Evolutionary conservation across 805 yeast species (phyloP).

Genomic region (Sugiyamaella marilandica): DNA sequence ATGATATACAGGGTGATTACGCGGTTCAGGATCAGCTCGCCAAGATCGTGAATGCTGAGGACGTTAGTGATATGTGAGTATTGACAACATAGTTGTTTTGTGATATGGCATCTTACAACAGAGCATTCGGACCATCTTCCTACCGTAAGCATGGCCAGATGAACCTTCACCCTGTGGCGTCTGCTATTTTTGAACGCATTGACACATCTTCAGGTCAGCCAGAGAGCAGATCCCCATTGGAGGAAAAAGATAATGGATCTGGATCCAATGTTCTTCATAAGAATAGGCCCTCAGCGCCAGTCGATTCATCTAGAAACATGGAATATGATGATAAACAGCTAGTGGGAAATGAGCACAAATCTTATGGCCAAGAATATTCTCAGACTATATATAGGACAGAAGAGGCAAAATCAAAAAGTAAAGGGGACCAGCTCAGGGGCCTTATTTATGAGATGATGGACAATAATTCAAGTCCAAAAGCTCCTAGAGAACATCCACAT

Average conservation of each 20-base stretch:
- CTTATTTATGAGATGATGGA: not conserved
- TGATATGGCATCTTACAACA: not conserved
- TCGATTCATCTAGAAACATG: too few species aligned
- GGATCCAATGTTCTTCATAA: too few species aligned
- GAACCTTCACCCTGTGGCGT: not conserved
- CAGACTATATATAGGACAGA: not conserved
- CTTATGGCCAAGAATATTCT: too few species aligned
- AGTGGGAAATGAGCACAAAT: too few species aligned
- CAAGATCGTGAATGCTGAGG: not conserved
- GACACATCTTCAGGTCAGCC: not conserved
- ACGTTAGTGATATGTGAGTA: not conserved
- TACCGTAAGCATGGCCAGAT: not conserved
- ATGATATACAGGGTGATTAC: not conserved
- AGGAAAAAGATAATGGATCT: too few species aligned
- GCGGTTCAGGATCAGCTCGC: not conserved
- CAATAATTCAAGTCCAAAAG: not conserved
- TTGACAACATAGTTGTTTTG: not conserved
- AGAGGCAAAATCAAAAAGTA: not conserved
- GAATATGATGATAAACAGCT: too few species aligned
- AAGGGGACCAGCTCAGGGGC: not conserved
- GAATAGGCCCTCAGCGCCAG: too few species aligned
- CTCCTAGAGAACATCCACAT: not conserved
- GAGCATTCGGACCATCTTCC: not conserved
- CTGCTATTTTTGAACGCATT: not conserved
- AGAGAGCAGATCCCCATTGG: too few species aligned